These are phyloP conservation scores for Myriosclerotinia scirpicola DNA, from an alignment of 2,329 filamentous ascomycete species.

Conservation along the genomic window DNA sequence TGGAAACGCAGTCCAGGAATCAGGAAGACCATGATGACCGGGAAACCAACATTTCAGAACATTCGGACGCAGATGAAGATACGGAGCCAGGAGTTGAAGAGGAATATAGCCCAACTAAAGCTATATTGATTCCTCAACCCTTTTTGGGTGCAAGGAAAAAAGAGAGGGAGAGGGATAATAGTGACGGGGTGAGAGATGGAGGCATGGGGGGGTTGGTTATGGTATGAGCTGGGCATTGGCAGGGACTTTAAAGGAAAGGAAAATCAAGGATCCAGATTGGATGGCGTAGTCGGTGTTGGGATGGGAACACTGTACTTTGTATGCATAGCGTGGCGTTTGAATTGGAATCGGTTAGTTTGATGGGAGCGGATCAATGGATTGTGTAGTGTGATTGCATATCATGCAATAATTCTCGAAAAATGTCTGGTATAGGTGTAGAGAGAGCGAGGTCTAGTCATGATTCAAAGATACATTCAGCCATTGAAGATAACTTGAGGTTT, in stretches of 20 bases:
- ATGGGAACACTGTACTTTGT: not conserved
- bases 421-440: not conserved
- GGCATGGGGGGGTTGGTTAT: conserved; percentile 10
- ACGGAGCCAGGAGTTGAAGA: not conserved
- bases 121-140: not conserved
- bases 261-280: not conserved
- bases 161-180: conserved; percentile 1
- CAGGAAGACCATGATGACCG: conserved; percentile 1
- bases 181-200: conserved; percentile 4
- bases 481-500: too few species aligned
- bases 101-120: conserved; percentile 7
- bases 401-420: not conserved
- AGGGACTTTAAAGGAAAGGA: not conserved
- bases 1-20: not conserved
- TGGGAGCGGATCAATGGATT: not conserved
- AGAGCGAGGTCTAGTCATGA: not conserved
- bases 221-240: not conserved
- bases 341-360: not conserved
- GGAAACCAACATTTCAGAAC: not conserved
- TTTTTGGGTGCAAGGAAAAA: conserved; percentile 5
- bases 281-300: not conserved
- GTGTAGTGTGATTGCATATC: not conserved
- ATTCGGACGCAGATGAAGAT: conserved; percentile 9
- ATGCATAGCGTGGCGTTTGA: conserved; percentile 19
- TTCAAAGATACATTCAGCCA: too few species aligned